phyloP scores from a whole-genome alignment of 345 rosid genomes.

The Arabidopsis arenosa region DNA sequence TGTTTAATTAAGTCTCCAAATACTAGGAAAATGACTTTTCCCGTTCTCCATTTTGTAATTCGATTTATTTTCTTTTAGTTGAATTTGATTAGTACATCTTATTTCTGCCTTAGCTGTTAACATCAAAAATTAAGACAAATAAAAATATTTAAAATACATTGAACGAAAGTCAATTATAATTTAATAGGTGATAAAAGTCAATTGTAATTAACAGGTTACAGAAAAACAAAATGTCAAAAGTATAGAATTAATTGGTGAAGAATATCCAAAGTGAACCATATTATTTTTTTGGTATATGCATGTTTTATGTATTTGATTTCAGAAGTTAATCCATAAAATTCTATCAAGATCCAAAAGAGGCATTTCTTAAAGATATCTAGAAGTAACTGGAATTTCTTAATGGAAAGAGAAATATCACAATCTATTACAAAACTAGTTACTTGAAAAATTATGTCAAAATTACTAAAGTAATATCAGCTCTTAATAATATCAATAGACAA shows the following conservation, averaged over 20 bases:
- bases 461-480: background rate
- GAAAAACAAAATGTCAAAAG: slow-evolving; percentile 29
- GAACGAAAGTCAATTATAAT: slow-evolving; percentile 38
- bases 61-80: background rate
- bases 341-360: slow-evolving; percentile 6
- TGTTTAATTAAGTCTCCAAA: slow-evolving; percentile 11
- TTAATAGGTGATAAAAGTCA: slow-evolving; percentile 35
- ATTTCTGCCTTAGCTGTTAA: slow-evolving; percentile 16
- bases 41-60: slow-evolving; percentile 1
- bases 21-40: slow-evolving; percentile 26
- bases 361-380: background rate
- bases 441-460: background rate
- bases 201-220: slow-evolving; percentile 21
- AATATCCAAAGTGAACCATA: slow-evolving; percentile 34
- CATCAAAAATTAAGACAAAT: background rate
- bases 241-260: slow-evolving; percentile 10
- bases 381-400: background rate
- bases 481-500: background rate
- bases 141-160: slow-evolving; percentile 5
- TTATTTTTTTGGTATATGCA: slow-evolving; percentile 17
- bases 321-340: background rate
- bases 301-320: slow-evolving; percentile 20
- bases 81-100: slow-evolving; percentile 6
- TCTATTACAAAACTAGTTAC: slow-evolving; percentile 6
- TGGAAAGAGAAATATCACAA: background rate